These are phyloP conservation scores for Globisporangium ultimum DNA, from an alignment of 352 stramenopile genomes.

Conservation along the genomic window DNA sequence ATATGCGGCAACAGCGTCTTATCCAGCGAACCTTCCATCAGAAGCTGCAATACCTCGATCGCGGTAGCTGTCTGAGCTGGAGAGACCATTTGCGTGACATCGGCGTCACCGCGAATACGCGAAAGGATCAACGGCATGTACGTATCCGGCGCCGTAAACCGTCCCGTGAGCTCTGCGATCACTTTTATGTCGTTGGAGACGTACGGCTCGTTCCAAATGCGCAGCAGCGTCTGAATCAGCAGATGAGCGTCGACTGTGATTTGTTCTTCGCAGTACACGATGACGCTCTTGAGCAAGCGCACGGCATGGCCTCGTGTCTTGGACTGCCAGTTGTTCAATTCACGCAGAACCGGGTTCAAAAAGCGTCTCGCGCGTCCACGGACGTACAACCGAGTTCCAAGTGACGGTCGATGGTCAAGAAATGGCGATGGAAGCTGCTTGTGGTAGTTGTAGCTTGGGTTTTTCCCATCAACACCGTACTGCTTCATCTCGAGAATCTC, in stretches of 20 bases:
- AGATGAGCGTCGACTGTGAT: conserved; percentile 88
- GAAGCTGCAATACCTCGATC: conserved; percentile 45
- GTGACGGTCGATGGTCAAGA: conserved; percentile 52
- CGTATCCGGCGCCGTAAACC: conserved; percentile 61
- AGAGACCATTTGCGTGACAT: conserved; percentile 21
- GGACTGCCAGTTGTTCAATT: conserved; percentile 91
- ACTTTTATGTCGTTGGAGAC: conserved; percentile 21
- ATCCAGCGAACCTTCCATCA: conserved; percentile 61
- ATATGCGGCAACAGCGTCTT: conserved; percentile 56
- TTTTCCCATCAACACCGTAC: conserved; percentile 92
- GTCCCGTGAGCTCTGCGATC: conserved; percentile 54
- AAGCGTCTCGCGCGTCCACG: conserved; percentile 88
- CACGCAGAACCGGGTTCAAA: conserved; percentile 82
- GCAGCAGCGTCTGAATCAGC: conserved; percentile 68
- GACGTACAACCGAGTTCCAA: conserved; percentile 91
- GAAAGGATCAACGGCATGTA: conserved; percentile 66
- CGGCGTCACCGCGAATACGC: conserved; percentile 50
- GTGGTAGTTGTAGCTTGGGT: conserved; percentile 83
- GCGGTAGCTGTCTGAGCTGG: conserved; percentile 20
- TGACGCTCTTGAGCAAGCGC: conserved; percentile 84
- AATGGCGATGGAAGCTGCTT: conserved; percentile 84
- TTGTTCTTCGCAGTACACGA: conserved; percentile 93
- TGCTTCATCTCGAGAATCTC: conserved; percentile 93
- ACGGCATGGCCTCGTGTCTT: conserved; percentile 80
- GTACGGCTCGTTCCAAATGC: conserved; percentile 36